Conservation (phyloP, 805 yeast species). For the Cyberlindnera amylophila region DNA sequence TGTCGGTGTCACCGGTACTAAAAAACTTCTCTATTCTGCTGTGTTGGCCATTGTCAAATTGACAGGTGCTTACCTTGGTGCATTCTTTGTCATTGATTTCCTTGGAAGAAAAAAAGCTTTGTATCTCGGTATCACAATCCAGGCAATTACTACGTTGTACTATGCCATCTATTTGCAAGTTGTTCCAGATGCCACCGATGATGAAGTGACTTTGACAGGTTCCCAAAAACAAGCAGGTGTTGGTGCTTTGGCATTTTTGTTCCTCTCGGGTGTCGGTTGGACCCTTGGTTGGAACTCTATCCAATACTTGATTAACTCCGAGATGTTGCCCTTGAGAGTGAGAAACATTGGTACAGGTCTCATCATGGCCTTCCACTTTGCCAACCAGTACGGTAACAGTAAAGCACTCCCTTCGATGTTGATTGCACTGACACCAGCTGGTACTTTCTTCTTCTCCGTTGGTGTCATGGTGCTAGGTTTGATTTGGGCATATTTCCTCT, state of each 20-base stretch:
- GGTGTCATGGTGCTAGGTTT: conserved; percentile 40
- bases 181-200: conserved; percentile 40
- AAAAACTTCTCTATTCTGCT: conserved; percentile 45
- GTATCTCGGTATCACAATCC: conserved; percentile 44
- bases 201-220: conserved; percentile 29
- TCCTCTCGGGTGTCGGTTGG: conserved; percentile 53
- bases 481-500: conserved; percentile 35
- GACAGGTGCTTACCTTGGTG: conserved; percentile 42
- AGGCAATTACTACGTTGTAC: conserved; percentile 39
- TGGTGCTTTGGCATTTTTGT: conserved; percentile 48
- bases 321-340: conserved; percentile 48
- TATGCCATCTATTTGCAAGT: conserved; percentile 43
- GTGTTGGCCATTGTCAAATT: conserved; percentile 52
- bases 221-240: conserved; percentile 36
- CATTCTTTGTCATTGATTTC: conserved; percentile 50
- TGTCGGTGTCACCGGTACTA: conserved; percentile 41
- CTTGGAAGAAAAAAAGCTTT: conserved; percentile 49
- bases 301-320: conserved; percentile 52
- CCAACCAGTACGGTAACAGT: conserved; percentile 54
- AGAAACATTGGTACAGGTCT: conserved; percentile 47
- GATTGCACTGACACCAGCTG: conserved; percentile 40
- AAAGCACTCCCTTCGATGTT: conserved; percentile 53
- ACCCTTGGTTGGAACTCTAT: conserved; percentile 55
- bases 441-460: conserved; percentile 49
- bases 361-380: conserved; percentile 53